Evolutionary conservation across 2,329 filamentous ascomycete genomes (phyloP), one percentile per base, ranked within the genome.

Genomic region (Colletotrichum gigasporum): DNA sequence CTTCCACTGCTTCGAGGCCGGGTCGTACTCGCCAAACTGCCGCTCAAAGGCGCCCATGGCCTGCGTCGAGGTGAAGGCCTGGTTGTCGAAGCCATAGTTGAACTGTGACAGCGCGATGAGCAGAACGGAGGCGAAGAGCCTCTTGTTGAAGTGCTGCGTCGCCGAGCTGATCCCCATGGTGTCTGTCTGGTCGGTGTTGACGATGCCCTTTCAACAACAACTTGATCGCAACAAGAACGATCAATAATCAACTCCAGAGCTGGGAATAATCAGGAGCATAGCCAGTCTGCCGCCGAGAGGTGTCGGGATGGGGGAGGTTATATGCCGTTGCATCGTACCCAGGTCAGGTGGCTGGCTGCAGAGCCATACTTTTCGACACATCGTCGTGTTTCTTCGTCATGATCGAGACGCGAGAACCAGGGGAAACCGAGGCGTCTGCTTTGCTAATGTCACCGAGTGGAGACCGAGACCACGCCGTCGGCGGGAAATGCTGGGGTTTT

Each of bases 31-130:
- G 16, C 76, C 77, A 57, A 79, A 79, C 35, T 75, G 70, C 39
- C 60, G 66, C 6, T 69, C 69, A 60, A 79, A 80, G 18, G 75
- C 66, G 16, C 71, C 69, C 78, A 80, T 79, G 18, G 78, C 72
- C 64, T 80, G 76, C 0, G 73, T 76, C 2, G 74, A 76, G 8
- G 72, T 69, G 67, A 78, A 77, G n/a, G 55, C 50, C 18, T 59
- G 60, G 42, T 76, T 75, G 63, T 79, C 78, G 42, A 80, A 77
- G 54, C 76, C 77, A 72, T 78, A 80, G 67, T 79, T 80, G 67
- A 80, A 71, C 16, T 72, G 70, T 1, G 75, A 78, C 2, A 79
- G 37, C 34, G 74, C 72, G 44, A 79, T 71, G 26, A 79, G 56
- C 12, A 55, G 18, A 4, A 68, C 67, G 3, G 70, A 62, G 35